These are phyloP conservation scores for Eucalyptus cloeziana DNA, from an alignment of 345 rosid species.

Conservation along the genomic window DNA sequence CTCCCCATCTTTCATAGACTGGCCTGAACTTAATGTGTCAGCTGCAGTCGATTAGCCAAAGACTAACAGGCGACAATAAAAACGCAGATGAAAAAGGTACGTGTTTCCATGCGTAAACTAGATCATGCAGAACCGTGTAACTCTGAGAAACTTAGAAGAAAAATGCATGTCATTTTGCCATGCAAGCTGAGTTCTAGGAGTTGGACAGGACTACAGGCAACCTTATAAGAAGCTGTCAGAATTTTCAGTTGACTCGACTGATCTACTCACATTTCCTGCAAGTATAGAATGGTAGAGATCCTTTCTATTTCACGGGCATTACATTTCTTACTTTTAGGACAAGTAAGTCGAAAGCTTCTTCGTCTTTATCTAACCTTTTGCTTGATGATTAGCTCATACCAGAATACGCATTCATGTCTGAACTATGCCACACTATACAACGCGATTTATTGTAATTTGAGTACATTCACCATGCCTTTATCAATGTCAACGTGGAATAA, in stretches of 20 bases:
- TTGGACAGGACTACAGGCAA: background rate
- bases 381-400: background rate
- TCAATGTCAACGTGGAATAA: too few relatives aligned
- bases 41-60: background rate
- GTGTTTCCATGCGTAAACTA: background rate
- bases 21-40: background rate
- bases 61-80: background rate
- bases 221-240: background rate
- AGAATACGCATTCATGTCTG: too few relatives aligned
- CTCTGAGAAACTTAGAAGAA: background rate
- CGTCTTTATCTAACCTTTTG: background rate
- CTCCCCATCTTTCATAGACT: background rate
- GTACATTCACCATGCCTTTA: too few relatives aligned
- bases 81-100: background rate
- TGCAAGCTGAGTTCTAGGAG: background rate
- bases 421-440: too few relatives aligned
- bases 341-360: background rate
- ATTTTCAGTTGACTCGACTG: background rate
- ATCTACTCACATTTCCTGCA: background rate
- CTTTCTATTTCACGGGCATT: background rate
- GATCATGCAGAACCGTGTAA: background rate
- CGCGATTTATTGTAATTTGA: too few relatives aligned
- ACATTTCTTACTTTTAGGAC: background rate
- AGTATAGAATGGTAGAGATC: background rate
- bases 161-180: background rate